Evolutionary conservation across 805 yeast species (phyloP).

Genomic region (Metschnikowia vanudenii): DNA sequence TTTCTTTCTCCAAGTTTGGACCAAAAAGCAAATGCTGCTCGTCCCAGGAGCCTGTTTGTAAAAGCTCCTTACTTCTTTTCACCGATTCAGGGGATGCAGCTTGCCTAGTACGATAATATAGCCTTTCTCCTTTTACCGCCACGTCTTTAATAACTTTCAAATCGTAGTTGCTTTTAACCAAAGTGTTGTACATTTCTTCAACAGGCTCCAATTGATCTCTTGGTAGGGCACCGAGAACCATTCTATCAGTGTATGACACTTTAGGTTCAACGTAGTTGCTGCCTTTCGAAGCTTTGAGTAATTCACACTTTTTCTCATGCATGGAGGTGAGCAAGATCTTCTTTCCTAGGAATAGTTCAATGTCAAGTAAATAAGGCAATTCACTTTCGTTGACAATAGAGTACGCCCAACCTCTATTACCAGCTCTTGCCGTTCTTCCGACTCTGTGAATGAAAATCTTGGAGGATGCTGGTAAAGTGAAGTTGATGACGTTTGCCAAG

Average conservation of each 20-base stretch:
- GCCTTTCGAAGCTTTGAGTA: constrained; percentile 48
- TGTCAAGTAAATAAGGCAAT: constrained; percentile 83
- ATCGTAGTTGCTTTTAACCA: constrained; percentile 66
- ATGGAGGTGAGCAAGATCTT: constrained; percentile 69
- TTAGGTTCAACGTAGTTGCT: constrained; percentile 51
- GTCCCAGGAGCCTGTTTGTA: constrained; percentile 76
- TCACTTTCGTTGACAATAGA: constrained; percentile 83
- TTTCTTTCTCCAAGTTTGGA: constrained; percentile 69
- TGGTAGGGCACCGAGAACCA: constrained; percentile 84
- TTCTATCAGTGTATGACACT: constrained; percentile 66
- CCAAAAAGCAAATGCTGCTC: constrained; percentile 81
- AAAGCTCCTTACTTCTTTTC: constrained; percentile 77
- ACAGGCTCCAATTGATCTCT: constrained; percentile 65
- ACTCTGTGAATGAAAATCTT: constrained; percentile 96
- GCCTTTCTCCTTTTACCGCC: constrained; percentile 81
- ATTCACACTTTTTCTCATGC: constrained; percentile 60
- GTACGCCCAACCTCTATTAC: constrained; percentile 96
- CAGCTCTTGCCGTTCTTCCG: constrained; percentile 99
- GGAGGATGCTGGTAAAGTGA: constrained; percentile 85
- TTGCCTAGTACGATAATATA: constrained; percentile 80
- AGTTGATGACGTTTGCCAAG: constrained; percentile 91
- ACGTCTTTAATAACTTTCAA: constrained; percentile 63
- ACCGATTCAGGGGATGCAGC: constrained; percentile 86
- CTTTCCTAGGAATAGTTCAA: constrained; percentile 85
- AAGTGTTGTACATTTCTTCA: constrained; percentile 66